phyloP scores from a whole-genome alignment of 257 asterid genomes.

The Petrea volubilis region DNA sequence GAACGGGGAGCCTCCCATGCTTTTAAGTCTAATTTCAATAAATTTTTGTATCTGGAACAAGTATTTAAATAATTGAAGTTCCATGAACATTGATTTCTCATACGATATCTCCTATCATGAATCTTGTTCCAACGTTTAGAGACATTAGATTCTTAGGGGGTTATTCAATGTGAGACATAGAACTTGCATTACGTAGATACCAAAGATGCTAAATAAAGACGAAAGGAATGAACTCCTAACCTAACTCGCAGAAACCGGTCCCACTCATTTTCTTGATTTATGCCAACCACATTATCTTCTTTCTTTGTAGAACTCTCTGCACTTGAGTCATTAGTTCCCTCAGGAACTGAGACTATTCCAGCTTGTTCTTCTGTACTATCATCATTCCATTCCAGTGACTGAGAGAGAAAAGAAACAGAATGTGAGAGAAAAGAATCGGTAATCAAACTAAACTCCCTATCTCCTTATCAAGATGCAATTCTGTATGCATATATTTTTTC shows the following conservation, averaged over 20 bases:
- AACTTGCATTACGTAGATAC: constrained; percentile 7
- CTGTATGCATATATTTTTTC: background rate
- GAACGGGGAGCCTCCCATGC: background rate
- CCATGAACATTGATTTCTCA: too few species aligned
- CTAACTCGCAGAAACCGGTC: constrained; percentile 93
- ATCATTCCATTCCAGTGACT: constrained; percentile 93
- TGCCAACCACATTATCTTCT: constrained; percentile 45
- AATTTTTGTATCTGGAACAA: background rate
- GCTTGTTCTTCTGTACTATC: constrained; percentile 76
- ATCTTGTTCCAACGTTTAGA: background rate
- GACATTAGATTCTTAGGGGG: background rate
- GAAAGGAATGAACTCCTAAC: constrained; percentile 40
- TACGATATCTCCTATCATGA: background rate
- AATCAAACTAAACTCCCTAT: background rate
- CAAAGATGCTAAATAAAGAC: constrained; percentile 6
- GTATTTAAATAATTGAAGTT: background rate
- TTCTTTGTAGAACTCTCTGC: constrained; percentile 58
- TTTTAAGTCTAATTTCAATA: background rate
- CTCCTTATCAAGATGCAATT: background rate
- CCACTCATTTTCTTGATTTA: constrained; percentile 86
- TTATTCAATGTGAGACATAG: background rate
- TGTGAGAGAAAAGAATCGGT: constrained; percentile 7
- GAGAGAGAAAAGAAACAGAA: constrained; percentile 14
- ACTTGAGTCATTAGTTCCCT: constrained; percentile 42
- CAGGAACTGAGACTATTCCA: constrained; percentile 44